Conservation (phyloP, 1,139 yeast genomes). For the Lodderomyces orthopsilosis region DNA sequence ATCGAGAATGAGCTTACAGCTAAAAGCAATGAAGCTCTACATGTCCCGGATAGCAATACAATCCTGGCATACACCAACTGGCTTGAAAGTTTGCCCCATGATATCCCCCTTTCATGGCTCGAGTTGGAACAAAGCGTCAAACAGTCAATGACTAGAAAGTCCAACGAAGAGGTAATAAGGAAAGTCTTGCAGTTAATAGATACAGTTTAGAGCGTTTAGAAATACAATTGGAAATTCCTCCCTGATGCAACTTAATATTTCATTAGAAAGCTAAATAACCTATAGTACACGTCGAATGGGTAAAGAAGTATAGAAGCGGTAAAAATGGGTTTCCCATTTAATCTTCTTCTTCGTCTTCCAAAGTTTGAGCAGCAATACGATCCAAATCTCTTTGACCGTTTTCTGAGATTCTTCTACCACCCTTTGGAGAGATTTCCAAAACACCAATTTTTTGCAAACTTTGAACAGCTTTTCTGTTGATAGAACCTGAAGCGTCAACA, state of each 20-base stretch:
- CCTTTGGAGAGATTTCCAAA: slow-evolving; percentile 93
- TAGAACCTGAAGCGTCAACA: slow-evolving; percentile 98
- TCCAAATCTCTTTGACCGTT: slow-evolving; percentile 99
- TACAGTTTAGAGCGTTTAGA: slow-evolving; percentile 10
- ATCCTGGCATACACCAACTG: slow-evolving; percentile 42
- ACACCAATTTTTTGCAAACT: slow-evolving; percentile 98
- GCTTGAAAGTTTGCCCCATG: slow-evolving; percentile 56
- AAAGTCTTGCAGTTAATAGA: slow-evolving; percentile 18
- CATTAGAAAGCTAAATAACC: slow-evolving; percentile 1
- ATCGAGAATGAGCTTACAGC: slow-evolving; percentile 26
- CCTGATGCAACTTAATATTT: slow-evolving; percentile 3
- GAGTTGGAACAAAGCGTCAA: slow-evolving; percentile 35
- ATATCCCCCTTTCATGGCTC: slow-evolving; percentile 63
- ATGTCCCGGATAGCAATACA: slow-evolving; percentile 48
- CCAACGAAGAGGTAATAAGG: background rate
- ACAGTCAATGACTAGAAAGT: background rate
- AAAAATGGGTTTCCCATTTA: slow-evolving; percentile 8
- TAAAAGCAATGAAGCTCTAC: slow-evolving; percentile 18
- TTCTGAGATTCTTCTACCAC: slow-evolving; percentile 99
- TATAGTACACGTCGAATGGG: background rate
- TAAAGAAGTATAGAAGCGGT: background rate
- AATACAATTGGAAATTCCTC: background rate
- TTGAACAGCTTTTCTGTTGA: slow-evolving; percentile 98
- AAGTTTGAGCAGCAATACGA: slow-evolving; percentile 99
- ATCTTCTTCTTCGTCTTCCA: slow-evolving; percentile 78